Base-by-base conservation (phyloP, 2,329 filamentous ascomycete genomes). In the Pleoardoris graminearum region DNA sequence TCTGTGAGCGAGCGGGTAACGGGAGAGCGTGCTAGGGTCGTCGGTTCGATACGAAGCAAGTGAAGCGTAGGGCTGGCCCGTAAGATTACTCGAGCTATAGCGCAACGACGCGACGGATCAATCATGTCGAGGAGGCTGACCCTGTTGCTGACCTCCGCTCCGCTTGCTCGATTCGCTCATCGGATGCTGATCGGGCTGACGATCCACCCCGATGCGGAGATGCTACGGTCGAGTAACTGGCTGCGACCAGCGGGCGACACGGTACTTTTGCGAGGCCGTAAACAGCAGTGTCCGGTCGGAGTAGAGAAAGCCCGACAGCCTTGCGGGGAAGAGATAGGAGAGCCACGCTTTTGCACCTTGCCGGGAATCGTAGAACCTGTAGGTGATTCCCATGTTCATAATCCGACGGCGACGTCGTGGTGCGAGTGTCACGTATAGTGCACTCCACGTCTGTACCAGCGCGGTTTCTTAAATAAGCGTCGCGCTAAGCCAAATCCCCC, bases 31-130 rank as follows among this genome's bases (percentile, higher is more conserved):
- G 41, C 38, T 21, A 23, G 42, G 17, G 12, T 38, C 19, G 47
- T 8, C 22, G n/a, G n/a, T n/a, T n/a, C 37, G 37, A n/a, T 43
- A 30, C 25, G 16, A 27, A 29, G 19, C 14, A 50, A 43, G 37
- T 29, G 32, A 29, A 33, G 35, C 45, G 42, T 51, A 51, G 51
- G 48, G 43, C 49, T 37, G 54, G 11, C n/a, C 14, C 21, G 30
- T 45, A 45, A 22, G 16, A 32, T 32, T 45, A 22, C 38, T 42
- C 16, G 59, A 65, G 63, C 63, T 60, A 54, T 64, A 67, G 57
- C 51, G 54, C 38, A 39, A 43, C n/a, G 35, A 25, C 50, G 32
- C 25, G 25, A 27, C 25, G 33, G 33, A 36, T 36, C 33, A 16
- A 36, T 36, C 37, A 54, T 48, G 38, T 22, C 38, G 33, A 36